Conservation (phyloP, 805 yeast species). For the Starmera amethionina region DNA sequence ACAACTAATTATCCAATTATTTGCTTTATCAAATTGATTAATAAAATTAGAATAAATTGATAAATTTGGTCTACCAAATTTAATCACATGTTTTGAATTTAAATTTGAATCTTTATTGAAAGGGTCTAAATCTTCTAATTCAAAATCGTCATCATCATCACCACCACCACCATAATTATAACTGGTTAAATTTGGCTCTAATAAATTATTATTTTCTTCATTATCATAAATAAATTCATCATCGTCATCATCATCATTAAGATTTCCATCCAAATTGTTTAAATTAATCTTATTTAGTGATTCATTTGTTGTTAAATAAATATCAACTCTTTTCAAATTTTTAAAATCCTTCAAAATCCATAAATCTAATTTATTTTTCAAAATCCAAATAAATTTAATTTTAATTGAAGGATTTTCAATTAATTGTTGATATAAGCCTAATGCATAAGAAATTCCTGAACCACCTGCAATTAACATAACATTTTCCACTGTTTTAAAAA, state of each 20-base stretch:
- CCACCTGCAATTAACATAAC: slow-evolving; percentile 60
- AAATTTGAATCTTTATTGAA: slow-evolving; percentile 8
- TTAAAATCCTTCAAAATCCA: slow-evolving; percentile 32
- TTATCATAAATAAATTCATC: neutral
- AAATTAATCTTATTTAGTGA: too few relatives aligned
- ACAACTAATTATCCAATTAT: slow-evolving; percentile 48
- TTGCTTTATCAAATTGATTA: slow-evolving; percentile 16
- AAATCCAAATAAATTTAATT: slow-evolving; percentile 45
- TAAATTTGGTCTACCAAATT: slow-evolving; percentile 32
- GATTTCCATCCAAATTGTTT: neutral
- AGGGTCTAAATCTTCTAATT: slow-evolving; percentile 13
- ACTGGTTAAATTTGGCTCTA: too few relatives aligned
- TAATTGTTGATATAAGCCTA: slow-evolving; percentile 40
- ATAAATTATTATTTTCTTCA: too few relatives aligned
- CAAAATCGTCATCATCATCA: slow-evolving; percentile 14
- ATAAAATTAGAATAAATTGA: slow-evolving; percentile 21
- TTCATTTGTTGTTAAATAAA: slow-evolving; percentile 25
- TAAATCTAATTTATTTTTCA: slow-evolving; percentile 35
- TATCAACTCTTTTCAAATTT: slow-evolving; percentile 23
- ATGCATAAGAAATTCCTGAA: slow-evolving; percentile 58
- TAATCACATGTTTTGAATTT: slow-evolving; percentile 3
- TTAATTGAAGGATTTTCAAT: slow-evolving; percentile 16
- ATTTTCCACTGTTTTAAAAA: slow-evolving; percentile 38
- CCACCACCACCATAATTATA: neutral
- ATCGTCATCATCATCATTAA: slow-evolving; percentile 2